Evolutionary conservation across 2,329 filamentous ascomycete genomes (phyloP).

Genomic region (Calonectria pseudoreteaudii): DNA sequence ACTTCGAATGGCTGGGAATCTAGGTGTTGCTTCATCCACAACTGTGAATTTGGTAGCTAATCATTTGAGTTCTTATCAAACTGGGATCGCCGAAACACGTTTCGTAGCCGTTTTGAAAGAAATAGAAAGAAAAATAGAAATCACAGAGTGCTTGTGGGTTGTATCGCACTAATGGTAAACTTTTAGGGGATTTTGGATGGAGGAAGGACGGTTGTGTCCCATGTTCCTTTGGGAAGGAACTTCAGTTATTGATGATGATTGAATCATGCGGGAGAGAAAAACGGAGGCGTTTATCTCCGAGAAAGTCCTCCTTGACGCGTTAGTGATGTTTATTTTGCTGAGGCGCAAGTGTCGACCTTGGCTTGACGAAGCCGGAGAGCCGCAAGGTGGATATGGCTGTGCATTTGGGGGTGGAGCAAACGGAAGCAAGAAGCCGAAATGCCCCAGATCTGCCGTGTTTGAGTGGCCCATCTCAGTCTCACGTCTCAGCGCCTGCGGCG

Average conservation of each 20-base stretch:
- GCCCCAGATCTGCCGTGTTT: neutral
- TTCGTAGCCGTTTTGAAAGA: neutral
- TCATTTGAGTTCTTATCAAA: neutral
- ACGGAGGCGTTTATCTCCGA: neutral
- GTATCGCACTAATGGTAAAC: neutral
- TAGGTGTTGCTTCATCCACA: neutral
- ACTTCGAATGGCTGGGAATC: neutral
- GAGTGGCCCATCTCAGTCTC: neutral
- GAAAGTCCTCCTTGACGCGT: neutral
- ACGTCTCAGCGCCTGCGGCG: neutral
- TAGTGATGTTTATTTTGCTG: no score
- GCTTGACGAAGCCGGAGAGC: neutral
- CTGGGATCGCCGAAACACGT: neutral
- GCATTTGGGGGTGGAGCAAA: neutral
- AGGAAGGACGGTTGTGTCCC: neutral
- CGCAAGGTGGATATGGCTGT: neutral
- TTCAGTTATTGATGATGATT: neutral
- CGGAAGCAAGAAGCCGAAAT: neutral
- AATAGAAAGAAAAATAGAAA: neutral
- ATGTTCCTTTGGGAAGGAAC: slow-evolving; percentile 3
- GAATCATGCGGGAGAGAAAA: no score
- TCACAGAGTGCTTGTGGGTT: neutral
- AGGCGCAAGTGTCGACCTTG: neutral
- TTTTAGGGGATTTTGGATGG: neutral
- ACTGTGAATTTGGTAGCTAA: neutral